A percentile compares a stretch with the other conserved stretches of the same genome.
These are phyloP conservation scores for Flaveria bidentis DNA, from an alignment of 129 eudicot genomes.

Conservation along the genomic window DNA sequence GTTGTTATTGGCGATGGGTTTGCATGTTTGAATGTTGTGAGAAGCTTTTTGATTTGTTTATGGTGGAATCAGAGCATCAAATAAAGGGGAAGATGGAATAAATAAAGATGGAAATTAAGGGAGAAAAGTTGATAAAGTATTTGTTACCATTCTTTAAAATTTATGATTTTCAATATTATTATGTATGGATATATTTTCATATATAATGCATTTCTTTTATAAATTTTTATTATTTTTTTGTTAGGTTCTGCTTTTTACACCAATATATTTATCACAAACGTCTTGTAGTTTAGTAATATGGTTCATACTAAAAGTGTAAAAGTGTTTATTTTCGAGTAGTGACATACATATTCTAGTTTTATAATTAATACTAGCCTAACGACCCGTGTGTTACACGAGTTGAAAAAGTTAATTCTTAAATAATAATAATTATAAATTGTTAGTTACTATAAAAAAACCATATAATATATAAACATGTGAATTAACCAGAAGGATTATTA, in stretches of 20 bases:
- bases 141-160: not conserved
- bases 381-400: no score
- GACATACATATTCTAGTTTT: no score
- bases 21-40: not conserved
- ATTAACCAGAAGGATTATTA: no score
- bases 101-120: conserved; percentile 12
- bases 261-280: no score
- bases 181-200: not conserved
- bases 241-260: not conserved
- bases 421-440: no score
- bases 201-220: not conserved
- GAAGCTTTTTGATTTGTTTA: not conserved
- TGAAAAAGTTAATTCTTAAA: no score
- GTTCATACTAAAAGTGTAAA: no score
- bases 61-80: conserved; percentile 11
- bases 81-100: not conserved
- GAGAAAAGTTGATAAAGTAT: conserved; percentile 11
- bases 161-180: not conserved
- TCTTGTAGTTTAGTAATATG: no score
- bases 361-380: no score
- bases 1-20: not conserved
- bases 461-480: no score
- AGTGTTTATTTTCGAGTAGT: no score
- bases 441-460: no score
- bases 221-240: not conserved